phyloP scores from a whole-genome alignment of 148 eudicot species.

The Euryodendron excelsum region DNA sequence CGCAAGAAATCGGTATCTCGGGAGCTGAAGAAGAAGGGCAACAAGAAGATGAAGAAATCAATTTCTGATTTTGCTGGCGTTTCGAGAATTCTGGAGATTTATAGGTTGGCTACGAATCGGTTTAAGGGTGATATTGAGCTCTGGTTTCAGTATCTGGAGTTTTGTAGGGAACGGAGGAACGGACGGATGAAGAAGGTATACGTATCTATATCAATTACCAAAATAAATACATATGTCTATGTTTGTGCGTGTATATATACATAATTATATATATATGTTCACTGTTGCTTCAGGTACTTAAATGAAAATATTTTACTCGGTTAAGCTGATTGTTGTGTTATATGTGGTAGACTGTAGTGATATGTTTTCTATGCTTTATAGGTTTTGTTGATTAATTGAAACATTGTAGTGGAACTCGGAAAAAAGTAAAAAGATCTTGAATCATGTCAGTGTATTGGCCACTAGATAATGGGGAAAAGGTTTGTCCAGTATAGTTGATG shows the following conservation, averaged over 20 bases:
- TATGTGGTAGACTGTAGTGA: not conserved
- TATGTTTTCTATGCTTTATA: not conserved
- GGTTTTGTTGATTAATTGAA: not conserved
- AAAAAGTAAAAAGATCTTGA: too few relatives aligned
- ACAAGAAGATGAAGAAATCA: conserved; percentile 44
- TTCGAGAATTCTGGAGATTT: conserved; percentile 54
- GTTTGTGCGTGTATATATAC: not conserved
- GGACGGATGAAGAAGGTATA: conserved; percentile 85
- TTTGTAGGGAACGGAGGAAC: conserved; percentile 51
- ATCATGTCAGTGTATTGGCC: too few relatives aligned
- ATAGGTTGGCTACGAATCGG: conserved; percentile 59
- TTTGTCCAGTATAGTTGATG: too few relatives aligned
- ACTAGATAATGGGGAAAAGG: too few relatives aligned
- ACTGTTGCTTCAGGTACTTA: not conserved
- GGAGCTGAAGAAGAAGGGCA: conserved; percentile 29
- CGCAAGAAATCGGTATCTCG: conserved; percentile 39
- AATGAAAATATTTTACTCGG: not conserved
- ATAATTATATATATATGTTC: not conserved
- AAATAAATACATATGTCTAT: too few relatives aligned
- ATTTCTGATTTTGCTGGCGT: conserved; percentile 62
- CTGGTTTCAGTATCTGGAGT: conserved; percentile 91
- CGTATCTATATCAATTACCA: not conserved
- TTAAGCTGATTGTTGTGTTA: not conserved
- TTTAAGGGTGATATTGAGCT: conserved; percentile 82
- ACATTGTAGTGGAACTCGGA: not conserved